A percentile compares a stretch with the other conserved stretches of the same genome.
Conservation (phyloP, 805 yeast genomes). For the Wickerhamiella kazuoi region DNA sequence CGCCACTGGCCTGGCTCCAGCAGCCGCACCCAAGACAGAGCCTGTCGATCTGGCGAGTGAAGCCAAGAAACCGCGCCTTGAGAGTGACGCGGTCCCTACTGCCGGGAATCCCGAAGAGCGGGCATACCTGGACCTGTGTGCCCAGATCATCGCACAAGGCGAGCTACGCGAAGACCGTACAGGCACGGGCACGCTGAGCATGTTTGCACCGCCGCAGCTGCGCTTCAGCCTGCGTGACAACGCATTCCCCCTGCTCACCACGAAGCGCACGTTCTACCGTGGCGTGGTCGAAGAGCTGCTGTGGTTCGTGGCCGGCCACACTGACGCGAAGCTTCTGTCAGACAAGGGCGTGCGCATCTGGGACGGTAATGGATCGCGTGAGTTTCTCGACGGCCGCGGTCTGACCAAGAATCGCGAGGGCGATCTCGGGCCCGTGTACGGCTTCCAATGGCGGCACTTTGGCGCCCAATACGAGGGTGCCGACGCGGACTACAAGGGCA, state of each 20-base stretch:
- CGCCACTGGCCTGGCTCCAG: neutral
- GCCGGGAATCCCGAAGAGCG: constrained; percentile 43
- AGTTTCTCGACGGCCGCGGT: constrained; percentile 71
- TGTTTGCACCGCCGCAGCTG: constrained; percentile 93
- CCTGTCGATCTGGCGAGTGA: neutral
- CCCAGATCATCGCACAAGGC: constrained; percentile 60
- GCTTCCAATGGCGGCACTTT: constrained; percentile 98
- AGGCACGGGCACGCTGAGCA: constrained; percentile 83
- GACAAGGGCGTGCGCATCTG: constrained; percentile 89
- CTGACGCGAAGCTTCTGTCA: constrained; percentile 64
- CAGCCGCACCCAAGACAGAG: neutral
- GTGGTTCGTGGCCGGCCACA: constrained; percentile 84
- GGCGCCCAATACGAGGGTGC: constrained; percentile 86
- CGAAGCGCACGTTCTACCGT: constrained; percentile 77
- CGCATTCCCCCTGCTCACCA: constrained; percentile 73
- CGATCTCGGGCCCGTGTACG: constrained; percentile 95
- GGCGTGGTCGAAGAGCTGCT: constrained; percentile 79
- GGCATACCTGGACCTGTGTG: constrained; percentile 71
- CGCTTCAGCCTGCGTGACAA: constrained; percentile 61
- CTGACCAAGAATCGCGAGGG: constrained; percentile 69
- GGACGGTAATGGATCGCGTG: constrained; percentile 97
- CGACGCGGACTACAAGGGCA: constrained; percentile 68
- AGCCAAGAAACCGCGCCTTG: neutral
- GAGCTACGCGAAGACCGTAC: constrained; percentile 91
- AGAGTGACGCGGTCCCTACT: no score